Evolutionary conservation across 75 land plant genomes (phyloP).

Genomic region (Picea glauca): DNA sequence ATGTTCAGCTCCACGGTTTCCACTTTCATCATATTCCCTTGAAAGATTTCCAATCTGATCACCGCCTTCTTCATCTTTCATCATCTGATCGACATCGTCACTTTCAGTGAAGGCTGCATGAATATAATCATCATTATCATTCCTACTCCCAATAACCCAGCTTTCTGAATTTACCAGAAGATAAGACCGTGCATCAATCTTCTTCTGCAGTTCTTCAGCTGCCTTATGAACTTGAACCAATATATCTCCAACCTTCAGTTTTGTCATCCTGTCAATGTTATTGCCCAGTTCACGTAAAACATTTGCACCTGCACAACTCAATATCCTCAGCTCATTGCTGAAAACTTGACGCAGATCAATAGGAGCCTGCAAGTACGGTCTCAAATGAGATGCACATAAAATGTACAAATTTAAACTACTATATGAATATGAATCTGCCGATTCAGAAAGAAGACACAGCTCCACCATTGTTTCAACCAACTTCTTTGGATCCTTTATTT

Average conservation of each 20-base stretch:
- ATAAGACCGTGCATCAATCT: slow-evolving; percentile 55
- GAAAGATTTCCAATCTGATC: slow-evolving; percentile 5
- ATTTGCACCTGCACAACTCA: slow-evolving; percentile 58
- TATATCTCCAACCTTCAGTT: slow-evolving; percentile 29
- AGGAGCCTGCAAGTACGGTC: slow-evolving; percentile 42
- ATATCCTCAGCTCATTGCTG: slow-evolving; percentile 38
- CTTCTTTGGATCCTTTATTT: too few relatives aligned
- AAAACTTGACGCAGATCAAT: slow-evolving; percentile 41
- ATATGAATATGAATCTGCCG: too few relatives aligned
- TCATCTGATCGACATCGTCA: background rate
- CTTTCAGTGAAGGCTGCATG: too few relatives aligned
- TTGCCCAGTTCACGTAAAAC: slow-evolving; percentile 62
- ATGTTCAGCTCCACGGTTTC: background rate
- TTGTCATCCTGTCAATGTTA: slow-evolving; percentile 54
- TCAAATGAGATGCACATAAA: background rate
- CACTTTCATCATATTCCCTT: background rate
- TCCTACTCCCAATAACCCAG: slow-evolving; percentile 42
- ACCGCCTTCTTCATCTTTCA: background rate
- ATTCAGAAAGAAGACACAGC: too few relatives aligned
- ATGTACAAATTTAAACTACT: too few relatives aligned
- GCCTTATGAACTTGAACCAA: slow-evolving; percentile 53
- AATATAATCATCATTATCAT: slow-evolving; percentile 10
- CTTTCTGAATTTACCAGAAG: slow-evolving; percentile 55
- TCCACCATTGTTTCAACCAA: too few relatives aligned
- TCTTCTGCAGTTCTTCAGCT: slow-evolving; percentile 65